These are phyloP conservation scores for Pseudomassariella vexata DNA, from an alignment of 2,329 filamentous ascomycete genomes.

Conservation along the genomic window DNA sequence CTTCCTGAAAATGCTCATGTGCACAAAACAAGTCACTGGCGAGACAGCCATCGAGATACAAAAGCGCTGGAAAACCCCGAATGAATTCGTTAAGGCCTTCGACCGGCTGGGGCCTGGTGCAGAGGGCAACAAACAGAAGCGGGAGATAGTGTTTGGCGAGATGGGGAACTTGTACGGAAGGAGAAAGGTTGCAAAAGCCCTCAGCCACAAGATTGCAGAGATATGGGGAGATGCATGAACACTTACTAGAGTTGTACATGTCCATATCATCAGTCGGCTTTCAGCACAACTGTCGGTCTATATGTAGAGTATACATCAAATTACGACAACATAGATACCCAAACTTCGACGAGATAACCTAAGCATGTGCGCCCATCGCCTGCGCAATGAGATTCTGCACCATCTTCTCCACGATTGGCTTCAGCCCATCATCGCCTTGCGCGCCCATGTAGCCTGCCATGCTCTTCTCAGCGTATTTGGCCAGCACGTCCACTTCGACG, in stretches of 20 bases:
- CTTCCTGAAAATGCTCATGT: conserved; percentile 84
- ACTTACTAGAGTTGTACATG: too few relatives aligned
- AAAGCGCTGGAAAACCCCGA: conserved; percentile 69
- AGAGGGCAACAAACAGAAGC: conserved; percentile 48
- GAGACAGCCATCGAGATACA: conserved; percentile 79
- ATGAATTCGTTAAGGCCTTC: conserved; percentile 65
- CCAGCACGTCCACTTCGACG: conserved; percentile 85
- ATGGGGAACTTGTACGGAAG: conserved; percentile 56
- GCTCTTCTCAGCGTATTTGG: conserved; percentile 86
- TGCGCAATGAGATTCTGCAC: conserved; percentile 71
- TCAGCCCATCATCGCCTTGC: conserved; percentile 43
- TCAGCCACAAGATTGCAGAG: conserved; percentile 67
- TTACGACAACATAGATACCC: too few relatives aligned
- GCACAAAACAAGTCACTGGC: conserved; percentile 65
- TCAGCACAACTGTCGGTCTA: too few relatives aligned
- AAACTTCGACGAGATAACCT: too few relatives aligned
- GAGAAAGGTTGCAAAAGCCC: conserved; percentile 59
- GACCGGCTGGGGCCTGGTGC: conserved; percentile 45
- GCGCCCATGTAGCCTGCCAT: conserved; percentile 69
- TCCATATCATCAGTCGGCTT: too few relatives aligned
- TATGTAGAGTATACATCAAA: too few relatives aligned
- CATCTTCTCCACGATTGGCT: conserved; percentile 63
- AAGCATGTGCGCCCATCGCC: conserved; percentile 39
- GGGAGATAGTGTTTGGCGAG: conserved; percentile 52
- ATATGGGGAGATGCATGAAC: conserved; percentile 59